Evolutionary conservation across 2,329 filamentous ascomycete species (phyloP).

Genomic region (Colletotrichum graminicola): DNA sequence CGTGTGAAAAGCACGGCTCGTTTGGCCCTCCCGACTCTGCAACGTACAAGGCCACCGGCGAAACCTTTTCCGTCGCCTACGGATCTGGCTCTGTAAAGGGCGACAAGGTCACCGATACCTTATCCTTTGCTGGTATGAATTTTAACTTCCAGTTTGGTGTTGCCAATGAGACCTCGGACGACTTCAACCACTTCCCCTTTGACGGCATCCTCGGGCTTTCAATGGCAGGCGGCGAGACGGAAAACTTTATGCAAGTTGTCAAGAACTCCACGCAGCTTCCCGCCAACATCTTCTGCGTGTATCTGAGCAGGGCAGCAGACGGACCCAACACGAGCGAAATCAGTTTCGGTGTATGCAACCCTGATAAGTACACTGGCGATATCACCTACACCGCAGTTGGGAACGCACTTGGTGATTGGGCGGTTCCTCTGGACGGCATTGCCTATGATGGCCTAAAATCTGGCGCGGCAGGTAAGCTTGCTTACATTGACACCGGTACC

Average conservation of each 20-base stretch:
- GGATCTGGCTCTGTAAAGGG: slow-evolving; percentile 82
- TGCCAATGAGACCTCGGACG: slow-evolving; percentile 76
- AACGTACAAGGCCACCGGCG: slow-evolving; percentile 66
- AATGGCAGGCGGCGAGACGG: slow-evolving; percentile 68
- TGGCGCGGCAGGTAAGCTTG: slow-evolving; percentile 67
- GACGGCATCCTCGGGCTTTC: slow-evolving; percentile 89
- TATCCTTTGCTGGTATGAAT: slow-evolving; percentile 75
- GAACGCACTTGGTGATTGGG: slow-evolving; percentile 73
- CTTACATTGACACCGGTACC: slow-evolving; percentile 88
- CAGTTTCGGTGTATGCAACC: slow-evolving; percentile 79
- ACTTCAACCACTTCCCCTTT: slow-evolving; percentile 84
- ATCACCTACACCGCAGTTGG: slow-evolving; percentile 74
- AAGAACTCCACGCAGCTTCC: slow-evolving; percentile 66
- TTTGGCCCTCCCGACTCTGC: slow-evolving; percentile 77
- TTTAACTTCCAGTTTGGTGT: slow-evolving; percentile 78
- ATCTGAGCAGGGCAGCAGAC: slow-evolving; percentile 76
- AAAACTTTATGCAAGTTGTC: slow-evolving; percentile 77
- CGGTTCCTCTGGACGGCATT: slow-evolving; percentile 76
- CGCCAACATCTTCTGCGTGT: slow-evolving; percentile 77
- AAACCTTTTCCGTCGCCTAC: slow-evolving; percentile 76
- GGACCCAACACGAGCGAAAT: slow-evolving; percentile 79
- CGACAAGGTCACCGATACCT: slow-evolving; percentile 72
- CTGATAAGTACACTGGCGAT: slow-evolving; percentile 74
- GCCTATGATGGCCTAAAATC: slow-evolving; percentile 70
- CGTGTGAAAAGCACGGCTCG: slow-evolving; percentile 77